Percentiles rank a stretch among this genome's conserved stretches.
Conservation (phyloP, 2,329 filamentous ascomycete species). For the Decorospora gaudefroyi region DNA sequence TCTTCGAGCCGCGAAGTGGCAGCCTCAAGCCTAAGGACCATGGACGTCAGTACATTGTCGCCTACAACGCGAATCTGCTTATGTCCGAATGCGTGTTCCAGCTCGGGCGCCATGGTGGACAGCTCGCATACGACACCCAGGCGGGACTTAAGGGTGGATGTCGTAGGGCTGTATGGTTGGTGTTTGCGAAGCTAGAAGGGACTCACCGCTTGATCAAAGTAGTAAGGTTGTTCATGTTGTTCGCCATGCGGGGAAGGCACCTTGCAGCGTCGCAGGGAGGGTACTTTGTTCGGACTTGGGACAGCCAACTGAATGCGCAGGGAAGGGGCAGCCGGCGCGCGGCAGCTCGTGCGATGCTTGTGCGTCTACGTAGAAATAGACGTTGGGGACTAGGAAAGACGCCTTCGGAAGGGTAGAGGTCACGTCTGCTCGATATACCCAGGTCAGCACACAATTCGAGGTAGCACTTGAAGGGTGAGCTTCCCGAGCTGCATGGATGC, state of each 20-base stretch:
- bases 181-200: conserved; percentile 7
- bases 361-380: not conserved
- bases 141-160: conserved; percentile 1
- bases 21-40: conserved; percentile 80
- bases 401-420: too few species aligned
- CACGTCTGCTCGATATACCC: not conserved
- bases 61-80: conserved; percentile 22
- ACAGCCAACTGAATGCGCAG: conserved; percentile 26
- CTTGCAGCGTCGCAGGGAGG: conserved; percentile 34
- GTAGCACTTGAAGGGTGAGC: conserved; percentile 6
- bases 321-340: conserved; percentile 31
- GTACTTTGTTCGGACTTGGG: conserved; percentile 17
- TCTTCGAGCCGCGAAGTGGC: conserved; percentile 95
- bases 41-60: conserved; percentile 55
- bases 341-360: conserved; percentile 27
- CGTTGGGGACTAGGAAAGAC: too few species aligned
- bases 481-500: conserved; percentile 10
- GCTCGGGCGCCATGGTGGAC: conserved; percentile 13
- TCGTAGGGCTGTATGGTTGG: not conserved
- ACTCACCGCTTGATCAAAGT: conserved; percentile 96
- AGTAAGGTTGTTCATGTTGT: conserved; percentile 93
- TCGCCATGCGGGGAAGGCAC: conserved; percentile 63
- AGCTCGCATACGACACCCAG: conserved; percentile 1
- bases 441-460: conserved; percentile 8
- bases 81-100: conserved; percentile 19